Conservation (phyloP, 2,329 filamentous ascomycete species). For the Colletotrichum musae region DNA sequence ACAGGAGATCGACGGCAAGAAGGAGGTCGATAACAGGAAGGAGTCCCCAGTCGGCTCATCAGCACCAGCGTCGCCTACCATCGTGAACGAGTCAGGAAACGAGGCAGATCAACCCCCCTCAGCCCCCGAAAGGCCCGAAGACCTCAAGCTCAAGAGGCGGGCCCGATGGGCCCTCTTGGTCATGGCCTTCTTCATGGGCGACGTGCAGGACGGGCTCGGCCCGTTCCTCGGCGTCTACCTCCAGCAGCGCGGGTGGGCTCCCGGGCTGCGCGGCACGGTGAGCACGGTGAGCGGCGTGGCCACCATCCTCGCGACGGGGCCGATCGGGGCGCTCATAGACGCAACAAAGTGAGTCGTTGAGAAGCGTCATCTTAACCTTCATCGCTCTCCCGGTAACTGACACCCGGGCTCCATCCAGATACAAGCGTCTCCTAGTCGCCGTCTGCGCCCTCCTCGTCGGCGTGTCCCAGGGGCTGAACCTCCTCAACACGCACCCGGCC, state of each 20-base stretch:
- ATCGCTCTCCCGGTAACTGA: neutral
- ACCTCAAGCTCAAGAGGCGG: conserved; percentile 22
- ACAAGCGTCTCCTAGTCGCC: conserved; percentile 26
- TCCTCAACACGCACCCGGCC: conserved; percentile 26
- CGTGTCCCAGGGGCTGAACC: conserved; percentile 32
- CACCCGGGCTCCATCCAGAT: neutral
- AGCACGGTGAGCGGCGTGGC: conserved; percentile 26
- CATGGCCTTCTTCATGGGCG: conserved; percentile 36
- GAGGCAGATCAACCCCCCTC: neutral
- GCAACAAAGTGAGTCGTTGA: conserved; percentile 25
- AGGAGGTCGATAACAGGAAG: conserved; percentile 6
- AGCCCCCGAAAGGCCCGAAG: neutral
- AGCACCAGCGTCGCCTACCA: conserved; percentile 7
- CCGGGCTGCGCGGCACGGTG: conserved; percentile 31
- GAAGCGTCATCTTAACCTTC: neutral
- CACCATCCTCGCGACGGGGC: conserved; percentile 29
- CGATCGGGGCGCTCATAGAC: conserved; percentile 35
- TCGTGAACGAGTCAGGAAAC: neutral
- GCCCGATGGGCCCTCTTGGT: conserved; percentile 31
- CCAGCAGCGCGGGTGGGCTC: conserved; percentile 33
- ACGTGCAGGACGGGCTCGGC: conserved; percentile 30
- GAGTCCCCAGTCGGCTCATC: neutral
- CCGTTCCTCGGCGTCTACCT: conserved; percentile 36
- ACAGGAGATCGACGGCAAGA: too few relatives aligned
- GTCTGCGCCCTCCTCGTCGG: conserved; percentile 25